Evolutionary conservation across 2,329 filamentous ascomycete genomes (phyloP).

Genomic region (Coleophoma crateriformis): DNA sequence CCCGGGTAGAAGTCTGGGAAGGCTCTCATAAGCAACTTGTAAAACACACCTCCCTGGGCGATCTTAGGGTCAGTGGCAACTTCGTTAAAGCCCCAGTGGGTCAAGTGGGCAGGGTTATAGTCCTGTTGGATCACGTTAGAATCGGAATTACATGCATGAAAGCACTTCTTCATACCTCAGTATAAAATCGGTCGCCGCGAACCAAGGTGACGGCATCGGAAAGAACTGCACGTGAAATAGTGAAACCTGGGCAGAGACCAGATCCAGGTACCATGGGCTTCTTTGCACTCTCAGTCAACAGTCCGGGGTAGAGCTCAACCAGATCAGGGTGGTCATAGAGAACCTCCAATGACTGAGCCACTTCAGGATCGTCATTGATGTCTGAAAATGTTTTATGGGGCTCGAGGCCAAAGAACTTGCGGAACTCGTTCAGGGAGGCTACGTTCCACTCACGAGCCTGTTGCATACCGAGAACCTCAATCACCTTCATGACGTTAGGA

Average conservation of each 20-base stretch:
- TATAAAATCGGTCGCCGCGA: constrained; percentile 50
- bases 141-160: constrained; percentile 4
- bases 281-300: constrained; percentile 52
- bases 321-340: constrained; percentile 57
- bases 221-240: constrained; percentile 46
- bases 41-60: constrained; percentile 76
- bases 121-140: constrained; percentile 2
- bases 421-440: constrained; percentile 71
- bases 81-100: constrained; percentile 79
- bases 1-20: constrained; percentile 72
- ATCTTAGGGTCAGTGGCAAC: constrained; percentile 34
- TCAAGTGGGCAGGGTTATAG: constrained; percentile 57
- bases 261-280: constrained; percentile 41
- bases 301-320: constrained; percentile 63
- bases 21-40: constrained; percentile 72
- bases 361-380: constrained; percentile 70
- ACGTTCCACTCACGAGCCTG: constrained; percentile 72
- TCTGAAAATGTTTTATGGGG: constrained; percentile 72
- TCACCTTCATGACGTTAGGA: constrained; percentile 64
- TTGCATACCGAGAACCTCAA: constrained; percentile 75
- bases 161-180: constrained; percentile 46
- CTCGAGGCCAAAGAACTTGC: constrained; percentile 73
- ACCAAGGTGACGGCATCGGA: constrained; percentile 54
- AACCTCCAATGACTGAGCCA: constrained; percentile 57
- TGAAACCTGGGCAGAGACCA: constrained; percentile 44